Percentiles rank a stretch among this genome's conserved stretches.
Conservation (phyloP, 768 basidiomycete species). For the Leccinellum luteum region DNA sequence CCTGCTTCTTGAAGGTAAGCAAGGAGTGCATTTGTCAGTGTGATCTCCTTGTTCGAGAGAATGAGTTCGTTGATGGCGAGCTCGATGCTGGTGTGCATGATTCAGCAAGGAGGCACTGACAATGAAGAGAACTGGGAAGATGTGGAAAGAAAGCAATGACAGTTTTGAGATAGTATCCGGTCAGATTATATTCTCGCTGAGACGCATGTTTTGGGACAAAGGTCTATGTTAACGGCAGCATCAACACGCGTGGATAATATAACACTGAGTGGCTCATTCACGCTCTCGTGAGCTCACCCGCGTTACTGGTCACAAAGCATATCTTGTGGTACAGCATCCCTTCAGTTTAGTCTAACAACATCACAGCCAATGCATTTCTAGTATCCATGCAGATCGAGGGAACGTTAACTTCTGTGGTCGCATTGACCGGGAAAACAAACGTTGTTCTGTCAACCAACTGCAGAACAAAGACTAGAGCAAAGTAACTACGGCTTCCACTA, state of each 20-base stretch:
- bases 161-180: not conserved
- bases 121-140: not conserved
- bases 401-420: not conserved
- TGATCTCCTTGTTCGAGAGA: conserved; percentile 2
- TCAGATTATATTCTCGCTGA: not conserved
- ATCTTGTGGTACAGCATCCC: not conserved
- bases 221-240: not conserved
- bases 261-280: conserved; percentile 4
- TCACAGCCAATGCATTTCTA: not conserved
- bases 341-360: not conserved
- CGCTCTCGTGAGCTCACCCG: not conserved
- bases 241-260: not conserved
- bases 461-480: not conserved
- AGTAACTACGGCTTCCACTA: not conserved
- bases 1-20: conserved; percentile 13
- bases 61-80: conserved; percentile 10
- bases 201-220: conserved; percentile 10
- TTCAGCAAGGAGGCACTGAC: not conserved
- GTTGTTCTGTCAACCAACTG: not conserved
- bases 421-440: not conserved
- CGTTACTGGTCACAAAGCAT: not conserved
- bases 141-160: not conserved
- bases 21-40: conserved; percentile 9
- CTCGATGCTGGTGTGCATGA: conserved; percentile 15
- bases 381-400: not conserved